Conservation (phyloP, 192 early-diverging fungal species). For the Coemansia sp. region DNA sequence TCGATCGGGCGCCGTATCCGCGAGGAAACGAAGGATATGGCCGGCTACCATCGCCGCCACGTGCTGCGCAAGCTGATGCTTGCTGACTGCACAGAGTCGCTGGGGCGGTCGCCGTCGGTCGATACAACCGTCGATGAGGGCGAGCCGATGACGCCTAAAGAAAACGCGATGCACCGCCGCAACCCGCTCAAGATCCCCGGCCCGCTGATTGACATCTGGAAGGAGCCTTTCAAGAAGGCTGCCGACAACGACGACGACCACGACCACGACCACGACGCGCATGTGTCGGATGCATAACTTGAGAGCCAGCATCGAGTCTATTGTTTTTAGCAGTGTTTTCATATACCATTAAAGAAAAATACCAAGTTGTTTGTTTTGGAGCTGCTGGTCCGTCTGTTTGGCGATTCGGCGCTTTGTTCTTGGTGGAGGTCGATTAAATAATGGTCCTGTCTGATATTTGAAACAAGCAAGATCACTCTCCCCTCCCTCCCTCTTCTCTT, state of each 20-base stretch:
- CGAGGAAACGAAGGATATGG: constrained; percentile 48
- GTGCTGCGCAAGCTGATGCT: constrained; percentile 42
- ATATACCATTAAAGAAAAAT: no score
- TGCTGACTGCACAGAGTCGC: constrained; percentile 7
- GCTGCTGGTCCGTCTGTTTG: background rate
- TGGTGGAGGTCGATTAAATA: background rate
- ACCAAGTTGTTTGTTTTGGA: no score
- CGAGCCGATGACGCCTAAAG: constrained; percentile 3
- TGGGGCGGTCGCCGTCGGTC: background rate
- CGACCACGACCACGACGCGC: constrained; percentile 28
- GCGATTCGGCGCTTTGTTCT: background rate
- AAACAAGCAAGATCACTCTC: no score
- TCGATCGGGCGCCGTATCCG: constrained; percentile 34
- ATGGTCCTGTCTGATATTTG: no score
- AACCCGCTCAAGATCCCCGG: constrained; percentile 36
- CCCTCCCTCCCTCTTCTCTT: background rate
- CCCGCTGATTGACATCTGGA: constrained; percentile 50
- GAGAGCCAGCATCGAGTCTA: no score
- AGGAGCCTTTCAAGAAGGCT: constrained; percentile 39
- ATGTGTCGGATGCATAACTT: constrained; percentile 18
- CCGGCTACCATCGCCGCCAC: constrained; percentile 40
- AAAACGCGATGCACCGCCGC: constrained; percentile 1
- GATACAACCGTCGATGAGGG: background rate
- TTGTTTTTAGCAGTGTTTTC: no score
- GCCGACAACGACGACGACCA: constrained; percentile 13